A percentile compares a stretch with the other conserved stretches of the same genome.
Evolutionary conservation across 306 rosid species (phyloP).

Genomic region (Lathyrus oleraceus): DNA sequence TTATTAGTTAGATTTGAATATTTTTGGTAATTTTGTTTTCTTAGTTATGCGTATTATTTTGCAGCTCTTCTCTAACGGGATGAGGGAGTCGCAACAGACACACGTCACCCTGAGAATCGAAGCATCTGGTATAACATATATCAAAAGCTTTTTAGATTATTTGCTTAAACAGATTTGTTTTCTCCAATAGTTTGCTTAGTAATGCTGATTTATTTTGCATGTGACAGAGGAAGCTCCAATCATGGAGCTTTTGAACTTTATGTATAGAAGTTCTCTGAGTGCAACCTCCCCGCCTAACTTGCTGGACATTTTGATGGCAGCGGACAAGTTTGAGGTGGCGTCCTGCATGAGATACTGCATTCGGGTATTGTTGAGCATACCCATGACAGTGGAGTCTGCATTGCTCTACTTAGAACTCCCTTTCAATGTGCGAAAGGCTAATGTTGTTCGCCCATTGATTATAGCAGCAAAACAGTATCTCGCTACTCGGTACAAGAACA

Average conservation of each 20-base stretch:
- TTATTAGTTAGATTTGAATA: too few relatives aligned
- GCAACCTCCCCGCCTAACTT: constrained; percentile 65
- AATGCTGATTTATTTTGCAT: constrained; percentile 27
- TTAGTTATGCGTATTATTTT: neutral
- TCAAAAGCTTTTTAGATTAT: neutral
- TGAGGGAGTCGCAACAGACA: constrained; percentile 94
- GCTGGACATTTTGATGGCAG: constrained; percentile 94
- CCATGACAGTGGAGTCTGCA: constrained; percentile 95
- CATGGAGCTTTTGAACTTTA: constrained; percentile 89
- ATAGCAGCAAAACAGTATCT: constrained; percentile 94
- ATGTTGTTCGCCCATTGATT: constrained; percentile 85
- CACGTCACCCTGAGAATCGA: constrained; percentile 75
- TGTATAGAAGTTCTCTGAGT: constrained; percentile 68
- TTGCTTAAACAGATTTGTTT: neutral
- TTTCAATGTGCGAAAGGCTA: constrained; percentile 85
- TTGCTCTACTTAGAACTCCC: constrained; percentile 95
- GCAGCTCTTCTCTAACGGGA: constrained; percentile 94
- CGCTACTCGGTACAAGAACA: constrained; percentile 76
- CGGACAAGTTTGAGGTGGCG: constrained; percentile 96
- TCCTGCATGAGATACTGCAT: constrained; percentile 94
- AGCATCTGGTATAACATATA: constrained; percentile 64
- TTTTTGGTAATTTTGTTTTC: too few relatives aligned
- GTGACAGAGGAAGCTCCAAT: constrained; percentile 91
- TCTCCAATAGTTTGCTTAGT: constrained; percentile 26
- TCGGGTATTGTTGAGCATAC: constrained; percentile 58